Evolutionary conservation across 495 filamentous ascomycete species (phyloP), one percentile per base, ranked within the genome.

Genomic region (Parathielavia hyrcaniae): DNA sequence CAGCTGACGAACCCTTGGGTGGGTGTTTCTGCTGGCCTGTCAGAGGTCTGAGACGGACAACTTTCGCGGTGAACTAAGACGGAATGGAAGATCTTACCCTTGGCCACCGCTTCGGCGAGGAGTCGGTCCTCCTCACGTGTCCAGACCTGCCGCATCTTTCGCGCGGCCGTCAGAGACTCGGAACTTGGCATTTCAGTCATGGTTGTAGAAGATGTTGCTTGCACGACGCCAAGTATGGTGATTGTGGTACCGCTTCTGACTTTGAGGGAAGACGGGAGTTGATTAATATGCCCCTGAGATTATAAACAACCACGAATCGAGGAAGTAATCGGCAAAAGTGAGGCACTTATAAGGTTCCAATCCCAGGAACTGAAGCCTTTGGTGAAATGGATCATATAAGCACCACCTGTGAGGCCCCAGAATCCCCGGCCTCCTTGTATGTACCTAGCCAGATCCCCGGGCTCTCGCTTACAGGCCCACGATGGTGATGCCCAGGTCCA

Each of bases 1-100:
- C 73, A 75, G 57, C 71, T 75, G 53, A 75, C 68, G 17, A 71
- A 47, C 14, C 73, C 67, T 5, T 60, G 35, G 9, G 39, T 39
- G 1, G 64, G 63, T 1, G 61, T 68, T 26, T 69, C 67, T 69
- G 48, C 30, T 10, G 2, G 16, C 26, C 6, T n/a, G 20, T 39
- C 20, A 47, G 52, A 46, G 17, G 26, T 13, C 5, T n/a, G 10
- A 32, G 16, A 40, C 14, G 22, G 54, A 19, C 12, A 7, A 47
- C 39, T 17, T 17, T 26, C 23, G 44, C 16, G 19, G 11, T 13
- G 16, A 30, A 19, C 38, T 38, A 30, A 6, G 44, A 41, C 16
- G 44, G 20, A n/a, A n/a, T n/a, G n/a, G n/a, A n/a, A n/a, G 17
- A 12, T 43, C 55, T 55, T 44, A 60, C 64, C 64, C 40, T 48